These are phyloP conservation scores for Clarireedia monteithiana DNA, from an alignment of 2,329 filamentous ascomycete genomes.

Conservation along the genomic window DNA sequence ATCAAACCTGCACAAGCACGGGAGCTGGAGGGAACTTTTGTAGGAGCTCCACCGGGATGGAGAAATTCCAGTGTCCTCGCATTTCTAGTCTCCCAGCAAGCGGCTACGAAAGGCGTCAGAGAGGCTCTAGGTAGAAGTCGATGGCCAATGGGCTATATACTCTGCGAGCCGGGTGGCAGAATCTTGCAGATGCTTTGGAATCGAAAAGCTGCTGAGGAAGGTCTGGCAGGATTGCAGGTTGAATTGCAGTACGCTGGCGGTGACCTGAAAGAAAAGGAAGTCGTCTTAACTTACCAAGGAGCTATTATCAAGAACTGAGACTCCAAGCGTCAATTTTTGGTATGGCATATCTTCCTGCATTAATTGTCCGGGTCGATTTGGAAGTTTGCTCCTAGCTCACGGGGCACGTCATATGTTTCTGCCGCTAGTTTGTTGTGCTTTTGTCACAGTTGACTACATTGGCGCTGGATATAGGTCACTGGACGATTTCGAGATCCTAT, in stretches of 20 bases:
- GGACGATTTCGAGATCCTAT: not conserved
- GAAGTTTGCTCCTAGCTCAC: not conserved
- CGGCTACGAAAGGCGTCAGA: constrained; percentile 71
- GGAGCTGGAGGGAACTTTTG: constrained; percentile 75
- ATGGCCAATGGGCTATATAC: constrained; percentile 66
- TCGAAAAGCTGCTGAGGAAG: constrained; percentile 49
- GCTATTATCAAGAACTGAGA: constrained; percentile 22
- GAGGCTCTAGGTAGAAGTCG: constrained; percentile 60
- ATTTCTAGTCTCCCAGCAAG: constrained; percentile 58
- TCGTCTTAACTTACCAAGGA: constrained; percentile 47
- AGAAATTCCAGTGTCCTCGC: constrained; percentile 54
- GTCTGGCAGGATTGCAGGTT: constrained; percentile 53
- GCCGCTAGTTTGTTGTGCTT: constrained; percentile 1
- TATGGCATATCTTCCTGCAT: not conserved
- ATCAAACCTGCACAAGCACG: constrained; percentile 53
- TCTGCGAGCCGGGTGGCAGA: constrained; percentile 48
- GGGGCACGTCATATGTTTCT: not conserved
- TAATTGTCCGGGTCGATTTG: not conserved
- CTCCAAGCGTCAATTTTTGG: not conserved
- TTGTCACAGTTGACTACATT: not conserved
- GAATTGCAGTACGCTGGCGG: constrained; percentile 35
- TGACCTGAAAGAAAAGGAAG: constrained; percentile 29
- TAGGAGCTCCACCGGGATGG: constrained; percentile 67
- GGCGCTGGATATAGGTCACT: not conserved
- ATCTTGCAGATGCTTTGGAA: constrained; percentile 71